Evolutionary conservation across 768 basidiomycete genomes (phyloP).

Genomic region (Coprinopsis sp.): DNA sequence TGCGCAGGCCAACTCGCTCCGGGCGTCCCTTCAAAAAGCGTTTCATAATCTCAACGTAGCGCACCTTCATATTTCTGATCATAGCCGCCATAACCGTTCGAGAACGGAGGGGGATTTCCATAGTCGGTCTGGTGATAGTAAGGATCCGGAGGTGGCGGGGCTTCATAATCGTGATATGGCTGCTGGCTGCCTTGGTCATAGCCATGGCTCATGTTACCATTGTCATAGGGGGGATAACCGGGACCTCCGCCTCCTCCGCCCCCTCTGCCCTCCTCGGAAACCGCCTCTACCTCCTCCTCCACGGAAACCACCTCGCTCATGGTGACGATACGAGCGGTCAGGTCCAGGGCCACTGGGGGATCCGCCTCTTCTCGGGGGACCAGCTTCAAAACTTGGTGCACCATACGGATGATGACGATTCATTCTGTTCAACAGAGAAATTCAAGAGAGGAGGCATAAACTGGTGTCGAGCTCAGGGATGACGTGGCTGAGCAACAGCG

Average conservation of each 20-base stretch:
- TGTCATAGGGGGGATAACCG: conserved; percentile 53
- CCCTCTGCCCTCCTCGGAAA: not conserved
- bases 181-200: conserved; percentile 66
- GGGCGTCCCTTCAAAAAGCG: conserved; percentile 39
- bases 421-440: conserved; percentile 49
- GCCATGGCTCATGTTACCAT: conserved; percentile 41
- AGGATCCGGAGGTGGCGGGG: conserved; percentile 45
- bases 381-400: conserved; percentile 55
- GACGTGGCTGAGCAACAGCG: conserved; percentile 28
- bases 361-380: conserved; percentile 57
- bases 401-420: conserved; percentile 90
- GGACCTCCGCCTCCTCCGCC: conserved; percentile 31
- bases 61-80: conserved; percentile 79
- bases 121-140: conserved; percentile 69
- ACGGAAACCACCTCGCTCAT: conserved; percentile 52
- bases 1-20: conserved; percentile 22
- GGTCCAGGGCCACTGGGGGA: conserved; percentile 63
- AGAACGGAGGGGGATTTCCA: conserved; percentile 45
- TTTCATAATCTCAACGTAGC: conserved; percentile 67
- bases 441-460: too few relatives aligned
- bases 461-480: conserved; percentile 24
- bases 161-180: conserved; percentile 69
- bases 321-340: conserved; percentile 64
- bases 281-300: conserved; percentile 54
- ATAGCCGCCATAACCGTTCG: conserved; percentile 58